Conservation (phyloP, 768 basidiomycete genomes). For the Strobilomyces echinocephalus region DNA sequence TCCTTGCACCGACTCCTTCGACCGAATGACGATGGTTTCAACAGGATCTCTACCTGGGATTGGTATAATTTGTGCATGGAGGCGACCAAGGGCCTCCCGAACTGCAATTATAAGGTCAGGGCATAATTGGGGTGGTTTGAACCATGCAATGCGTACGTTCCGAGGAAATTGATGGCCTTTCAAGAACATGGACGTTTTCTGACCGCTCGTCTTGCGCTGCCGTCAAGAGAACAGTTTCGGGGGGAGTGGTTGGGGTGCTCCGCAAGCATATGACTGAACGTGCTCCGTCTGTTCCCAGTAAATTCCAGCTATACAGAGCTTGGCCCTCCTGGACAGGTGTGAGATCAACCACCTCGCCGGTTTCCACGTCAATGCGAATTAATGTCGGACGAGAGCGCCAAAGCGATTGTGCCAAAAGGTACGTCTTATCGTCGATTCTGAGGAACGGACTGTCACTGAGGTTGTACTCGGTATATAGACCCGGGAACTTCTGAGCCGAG, state of each 20-base stretch:
- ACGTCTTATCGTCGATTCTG: slow-evolving; percentile 7
- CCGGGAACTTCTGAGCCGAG: slow-evolving; percentile 47
- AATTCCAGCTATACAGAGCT: slow-evolving; percentile 46
- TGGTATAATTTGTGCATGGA: slow-evolving; percentile 42
- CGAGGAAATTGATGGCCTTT: slow-evolving; percentile 37
- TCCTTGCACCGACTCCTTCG: slow-evolving; percentile 16
- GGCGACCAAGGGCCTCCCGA: slow-evolving; percentile 34
- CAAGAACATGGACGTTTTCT: slow-evolving; percentile 38
- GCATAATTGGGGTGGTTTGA: neutral
- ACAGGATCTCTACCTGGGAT: slow-evolving; percentile 47
- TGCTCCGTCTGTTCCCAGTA: slow-evolving; percentile 46
- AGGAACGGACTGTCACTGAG: slow-evolving; percentile 43
- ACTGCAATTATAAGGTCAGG: slow-evolving; percentile 31
- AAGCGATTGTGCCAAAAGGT: slow-evolving; percentile 39
- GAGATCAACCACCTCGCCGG: slow-evolving; percentile 38
- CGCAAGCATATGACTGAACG: slow-evolving; percentile 43
- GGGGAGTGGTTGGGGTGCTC: slow-evolving; percentile 44
- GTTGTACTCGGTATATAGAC: slow-evolving; percentile 52
- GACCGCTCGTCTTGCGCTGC: slow-evolving; percentile 21
- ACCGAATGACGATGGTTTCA: slow-evolving; percentile 52
- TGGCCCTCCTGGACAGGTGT: slow-evolving; percentile 12
- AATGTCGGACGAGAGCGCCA: slow-evolving; percentile 54
- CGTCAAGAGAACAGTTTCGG: slow-evolving; percentile 47
- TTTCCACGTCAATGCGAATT: slow-evolving; percentile 39
- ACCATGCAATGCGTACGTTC: slow-evolving; percentile 31